Conservation (phyloP, 768 basidiomycete species). For the Stropharia rugosoannulata region DNA sequence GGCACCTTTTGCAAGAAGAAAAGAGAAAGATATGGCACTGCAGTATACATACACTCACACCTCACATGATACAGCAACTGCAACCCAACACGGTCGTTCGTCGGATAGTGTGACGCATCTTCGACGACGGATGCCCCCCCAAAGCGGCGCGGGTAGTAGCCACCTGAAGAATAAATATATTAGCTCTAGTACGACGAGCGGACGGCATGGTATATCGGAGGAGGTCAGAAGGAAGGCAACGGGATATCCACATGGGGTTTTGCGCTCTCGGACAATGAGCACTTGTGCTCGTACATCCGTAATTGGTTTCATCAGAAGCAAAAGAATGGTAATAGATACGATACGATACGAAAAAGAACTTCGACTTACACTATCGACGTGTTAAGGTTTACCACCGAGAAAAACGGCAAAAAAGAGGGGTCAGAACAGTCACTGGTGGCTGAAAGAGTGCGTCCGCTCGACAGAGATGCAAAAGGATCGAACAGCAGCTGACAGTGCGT, state of each 20-base stretch:
- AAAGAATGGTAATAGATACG: not conserved
- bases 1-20: not conserved
- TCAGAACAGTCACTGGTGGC: not conserved
- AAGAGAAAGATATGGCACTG: not conserved
- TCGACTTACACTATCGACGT: constrained; percentile 6
- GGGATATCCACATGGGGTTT: constrained; percentile 56
- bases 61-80: constrained; percentile 8
- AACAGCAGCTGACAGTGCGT: not conserved
- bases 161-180: not conserved
- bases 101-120: constrained; percentile 5
- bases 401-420: not conserved
- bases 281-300: constrained; percentile 26
- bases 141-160: not conserved
- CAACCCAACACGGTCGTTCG: constrained; percentile 9
- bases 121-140: not conserved
- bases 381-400: not conserved
- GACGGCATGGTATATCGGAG: constrained; percentile 4
- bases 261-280: constrained; percentile 27
- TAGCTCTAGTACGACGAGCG: not conserved
- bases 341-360: not conserved
- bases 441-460: not conserved
- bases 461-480: not conserved
- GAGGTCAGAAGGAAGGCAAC: constrained; percentile 64
- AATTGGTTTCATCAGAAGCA: constrained; percentile 22
- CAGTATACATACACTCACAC: not conserved